Conservation (phyloP, 176 grass and related monocot genomes). For the Hsuehochloa calcarea region DNA sequence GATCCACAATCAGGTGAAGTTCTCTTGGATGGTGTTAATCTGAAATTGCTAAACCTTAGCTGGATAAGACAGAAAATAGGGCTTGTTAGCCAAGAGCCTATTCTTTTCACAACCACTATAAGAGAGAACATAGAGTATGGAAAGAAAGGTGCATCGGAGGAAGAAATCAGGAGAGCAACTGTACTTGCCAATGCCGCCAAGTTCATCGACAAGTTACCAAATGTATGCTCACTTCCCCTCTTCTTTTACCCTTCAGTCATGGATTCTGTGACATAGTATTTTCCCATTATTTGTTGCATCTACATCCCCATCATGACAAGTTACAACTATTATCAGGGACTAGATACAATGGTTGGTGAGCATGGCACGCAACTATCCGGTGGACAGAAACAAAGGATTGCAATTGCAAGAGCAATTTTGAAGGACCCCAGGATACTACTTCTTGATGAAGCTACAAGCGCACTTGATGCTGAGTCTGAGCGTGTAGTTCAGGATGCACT, state of each 20-base stretch:
- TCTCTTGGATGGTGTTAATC: conserved; percentile 69
- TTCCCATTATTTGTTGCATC: background rate
- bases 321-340: conserved; percentile 49
- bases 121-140: conserved; percentile 70
- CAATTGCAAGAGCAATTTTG: conserved; percentile 77
- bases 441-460: conserved; percentile 79
- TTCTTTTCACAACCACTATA: conserved; percentile 75
- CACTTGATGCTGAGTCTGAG: conserved; percentile 78
- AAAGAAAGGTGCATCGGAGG: conserved; percentile 56
- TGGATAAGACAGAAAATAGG: conserved; percentile 71
- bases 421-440: conserved; percentile 76
- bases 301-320: background rate
- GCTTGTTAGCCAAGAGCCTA: conserved; percentile 72
- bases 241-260: background rate
- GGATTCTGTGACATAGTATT: background rate
- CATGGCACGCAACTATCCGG: conserved; percentile 74
- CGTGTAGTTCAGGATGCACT: conserved; percentile 70
- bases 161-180: conserved; percentile 59
- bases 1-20: conserved; percentile 73
- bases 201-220: conserved; percentile 63
- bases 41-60: conserved; percentile 56
- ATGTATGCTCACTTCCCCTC: conserved; percentile 31
- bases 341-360: conserved; percentile 81
- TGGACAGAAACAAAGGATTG: conserved; percentile 80
- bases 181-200: conserved; percentile 73